Conservation (phyloP, 768 basidiomycete genomes). For the Leccinum longicurvipes region DNA sequence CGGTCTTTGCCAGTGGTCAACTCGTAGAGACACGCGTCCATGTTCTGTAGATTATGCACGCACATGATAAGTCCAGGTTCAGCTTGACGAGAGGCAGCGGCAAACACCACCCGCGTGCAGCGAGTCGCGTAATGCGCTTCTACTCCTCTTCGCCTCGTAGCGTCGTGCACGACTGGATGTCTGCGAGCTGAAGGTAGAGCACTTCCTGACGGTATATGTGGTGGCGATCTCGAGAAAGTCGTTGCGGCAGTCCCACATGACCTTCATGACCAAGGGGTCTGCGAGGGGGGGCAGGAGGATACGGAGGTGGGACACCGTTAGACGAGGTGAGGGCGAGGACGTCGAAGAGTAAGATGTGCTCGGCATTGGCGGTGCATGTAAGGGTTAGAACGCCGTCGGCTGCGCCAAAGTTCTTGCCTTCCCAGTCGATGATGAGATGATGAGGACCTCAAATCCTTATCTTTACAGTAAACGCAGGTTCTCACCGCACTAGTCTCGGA, state of each 20-base stretch:
- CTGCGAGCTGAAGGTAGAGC: too few species aligned
- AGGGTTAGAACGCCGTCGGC: constrained; percentile 34
- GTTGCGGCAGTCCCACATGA: constrained; percentile 43
- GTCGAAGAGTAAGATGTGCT: constrained; percentile 37
- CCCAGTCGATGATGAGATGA: constrained; percentile 39
- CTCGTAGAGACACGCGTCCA: constrained; percentile 33
- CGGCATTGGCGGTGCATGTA: constrained; percentile 30
- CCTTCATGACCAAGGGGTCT: constrained; percentile 30
- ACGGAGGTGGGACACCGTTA: constrained; percentile 20
- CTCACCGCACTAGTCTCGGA: too few species aligned
- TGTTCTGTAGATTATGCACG: constrained; percentile 35
- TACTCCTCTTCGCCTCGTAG: too few species aligned
- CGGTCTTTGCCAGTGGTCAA: constrained; percentile 32
- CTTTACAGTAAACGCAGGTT: too few species aligned
- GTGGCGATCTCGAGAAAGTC: constrained; percentile 37
- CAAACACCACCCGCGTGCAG: constrained; percentile 19
- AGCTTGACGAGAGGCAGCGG: constrained; percentile 22
- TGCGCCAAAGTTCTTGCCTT: constrained; percentile 35
- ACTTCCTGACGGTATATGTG: constrained; percentile 26
- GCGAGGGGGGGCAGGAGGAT: constrained; percentile 29
- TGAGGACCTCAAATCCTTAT: too few species aligned
- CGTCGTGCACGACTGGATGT: too few species aligned
- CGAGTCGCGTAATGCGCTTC: too few species aligned
- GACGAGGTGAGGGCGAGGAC: constrained; percentile 26
- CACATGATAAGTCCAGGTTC: constrained; percentile 21